Percentiles rank a stretch among this genome's conserved stretches.
These are phyloP conservation scores for Neonothopanus nambi DNA, from an alignment of 1,284 basidiomycete species.

Conservation along the genomic window DNA sequence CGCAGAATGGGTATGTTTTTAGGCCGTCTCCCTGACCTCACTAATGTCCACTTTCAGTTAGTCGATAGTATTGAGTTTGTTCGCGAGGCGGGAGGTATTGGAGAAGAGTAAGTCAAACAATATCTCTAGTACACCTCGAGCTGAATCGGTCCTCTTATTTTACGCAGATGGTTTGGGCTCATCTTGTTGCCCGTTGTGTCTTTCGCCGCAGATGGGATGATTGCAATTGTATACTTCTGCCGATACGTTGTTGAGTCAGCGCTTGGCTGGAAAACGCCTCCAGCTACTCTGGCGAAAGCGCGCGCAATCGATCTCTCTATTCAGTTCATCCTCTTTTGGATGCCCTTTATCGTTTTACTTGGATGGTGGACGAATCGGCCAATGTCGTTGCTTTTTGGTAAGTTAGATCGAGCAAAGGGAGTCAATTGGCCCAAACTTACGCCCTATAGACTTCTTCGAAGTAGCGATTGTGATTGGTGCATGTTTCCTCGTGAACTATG, in stretches of 20 bases:
- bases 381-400: constrained; percentile 57
- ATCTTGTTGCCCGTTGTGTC: constrained; percentile 69
- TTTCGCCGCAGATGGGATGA: constrained; percentile 64
- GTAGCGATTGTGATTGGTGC: constrained; percentile 58
- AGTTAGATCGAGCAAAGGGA: constrained; percentile 18
- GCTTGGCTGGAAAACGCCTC: constrained; percentile 39
- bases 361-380: constrained; percentile 60
- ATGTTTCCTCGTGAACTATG: constrained; percentile 72
- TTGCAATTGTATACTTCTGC: constrained; percentile 55
- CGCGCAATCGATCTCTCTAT: constrained; percentile 67
- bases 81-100: constrained; percentile 39
- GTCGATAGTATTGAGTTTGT: constrained; percentile 63
- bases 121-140: not conserved
- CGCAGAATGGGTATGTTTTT: constrained; percentile 60
- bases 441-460: constrained; percentile 59
- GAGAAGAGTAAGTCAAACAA: constrained; percentile 48
- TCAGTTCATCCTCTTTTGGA: constrained; percentile 69
- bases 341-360: constrained; percentile 59
- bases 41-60: constrained; percentile 39
- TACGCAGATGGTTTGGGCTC: constrained; percentile 64
- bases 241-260: constrained; percentile 35
- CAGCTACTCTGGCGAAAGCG: constrained; percentile 53
- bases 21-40: not conserved
- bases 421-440: too few relatives aligned
- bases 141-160: not conserved